Evolutionary conservation across 371 early-diverging fungal species (phyloP).

Genomic region (Phascolomyces articulosus): DNA sequence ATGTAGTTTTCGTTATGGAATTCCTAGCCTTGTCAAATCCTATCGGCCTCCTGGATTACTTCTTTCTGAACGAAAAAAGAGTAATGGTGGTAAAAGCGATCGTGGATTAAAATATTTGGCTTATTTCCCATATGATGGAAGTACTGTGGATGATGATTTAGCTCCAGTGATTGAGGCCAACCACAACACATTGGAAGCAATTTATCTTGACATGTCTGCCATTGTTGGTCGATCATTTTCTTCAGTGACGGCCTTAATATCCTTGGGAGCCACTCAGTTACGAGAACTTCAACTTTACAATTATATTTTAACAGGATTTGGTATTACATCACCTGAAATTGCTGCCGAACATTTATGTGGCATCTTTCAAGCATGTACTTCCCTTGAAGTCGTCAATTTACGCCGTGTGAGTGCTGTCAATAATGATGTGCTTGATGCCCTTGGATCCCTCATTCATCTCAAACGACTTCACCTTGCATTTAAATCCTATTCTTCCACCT

Average conservation of each 20-base stretch:
- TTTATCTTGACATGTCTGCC: conserved; percentile 1
- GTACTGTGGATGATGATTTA: neutral
- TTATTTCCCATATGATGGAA: neutral
- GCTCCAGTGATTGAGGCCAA: neutral
- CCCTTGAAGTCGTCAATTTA: conserved; percentile 1
- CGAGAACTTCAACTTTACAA: conserved; percentile 1
- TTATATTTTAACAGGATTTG: neutral
- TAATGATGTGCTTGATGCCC: neutral
- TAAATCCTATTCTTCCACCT: neutral
- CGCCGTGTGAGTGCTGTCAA: neutral
- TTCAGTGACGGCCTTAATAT: neutral
- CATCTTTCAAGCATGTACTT: neutral
- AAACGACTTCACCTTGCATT: conserved; percentile 1
- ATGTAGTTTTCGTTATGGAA: neutral
- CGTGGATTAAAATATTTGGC: neutral
- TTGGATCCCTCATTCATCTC: neutral
- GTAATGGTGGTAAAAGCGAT: neutral
- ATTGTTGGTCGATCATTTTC: neutral
- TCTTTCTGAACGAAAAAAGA: neutral
- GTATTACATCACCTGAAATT: conserved; percentile 1
- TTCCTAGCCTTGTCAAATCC: neutral
- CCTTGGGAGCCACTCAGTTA: neutral
- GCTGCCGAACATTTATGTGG: neutral
- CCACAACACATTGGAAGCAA: neutral
- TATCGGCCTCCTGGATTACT: neutral